Evolutionary conservation across 352 stramenopile species (phyloP).

Genomic region (Thraustotheca clavata): DNA sequence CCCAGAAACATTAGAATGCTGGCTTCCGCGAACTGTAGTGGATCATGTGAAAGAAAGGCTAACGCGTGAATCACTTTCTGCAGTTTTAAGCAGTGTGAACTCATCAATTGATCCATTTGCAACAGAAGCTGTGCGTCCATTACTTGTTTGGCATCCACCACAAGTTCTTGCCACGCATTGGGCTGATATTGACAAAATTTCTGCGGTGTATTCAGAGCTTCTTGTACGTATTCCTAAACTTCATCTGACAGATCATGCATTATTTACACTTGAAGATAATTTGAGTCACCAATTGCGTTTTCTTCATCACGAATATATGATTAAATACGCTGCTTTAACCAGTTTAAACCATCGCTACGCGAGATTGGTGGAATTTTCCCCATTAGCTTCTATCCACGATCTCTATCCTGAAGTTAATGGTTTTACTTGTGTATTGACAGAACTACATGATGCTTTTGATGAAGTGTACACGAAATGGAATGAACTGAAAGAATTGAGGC

Average conservation of each 20-base stretch:
- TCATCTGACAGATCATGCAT: constrained; percentile 38
- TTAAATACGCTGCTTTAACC: background rate
- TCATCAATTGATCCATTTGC: background rate
- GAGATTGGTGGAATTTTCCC: background rate
- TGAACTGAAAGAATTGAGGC: constrained; percentile 12
- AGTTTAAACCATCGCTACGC: background rate
- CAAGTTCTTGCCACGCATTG: background rate
- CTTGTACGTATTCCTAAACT: background rate
- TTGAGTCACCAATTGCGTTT: constrained; percentile 50
- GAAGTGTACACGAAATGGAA: constrained; percentile 15
- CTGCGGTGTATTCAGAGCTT: background rate
- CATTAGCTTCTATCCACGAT: background rate
- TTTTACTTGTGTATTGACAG: background rate
- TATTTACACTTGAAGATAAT: constrained; percentile 56
- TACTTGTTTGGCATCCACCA: background rate
- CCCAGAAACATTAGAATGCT: background rate
- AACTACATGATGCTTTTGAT: background rate
- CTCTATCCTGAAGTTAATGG: background rate
- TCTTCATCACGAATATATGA: constrained; percentile 27
- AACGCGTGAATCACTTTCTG: background rate
- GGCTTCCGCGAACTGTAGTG: background rate
- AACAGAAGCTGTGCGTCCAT: background rate
- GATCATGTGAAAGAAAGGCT: background rate
- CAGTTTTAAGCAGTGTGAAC: no score
- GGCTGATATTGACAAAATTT: background rate